Evolutionary conservation across 2,329 filamentous ascomycete genomes (phyloP), one percentile per base, ranked within the genome.

Genomic region (Talaromyces sp.): DNA sequence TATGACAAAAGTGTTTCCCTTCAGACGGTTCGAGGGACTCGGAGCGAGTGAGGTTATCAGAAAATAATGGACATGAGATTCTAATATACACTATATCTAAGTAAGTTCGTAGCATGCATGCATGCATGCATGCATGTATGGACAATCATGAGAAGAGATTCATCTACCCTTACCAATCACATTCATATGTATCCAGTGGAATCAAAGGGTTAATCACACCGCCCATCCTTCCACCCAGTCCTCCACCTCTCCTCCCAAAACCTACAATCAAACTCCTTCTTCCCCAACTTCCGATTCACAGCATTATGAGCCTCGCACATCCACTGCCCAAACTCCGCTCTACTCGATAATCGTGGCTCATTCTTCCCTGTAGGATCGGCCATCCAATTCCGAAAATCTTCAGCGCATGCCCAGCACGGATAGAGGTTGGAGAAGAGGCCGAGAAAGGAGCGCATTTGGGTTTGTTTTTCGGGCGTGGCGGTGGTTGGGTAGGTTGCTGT

Each of bases 201-300:
- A 47, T 5, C 11, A 47, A 4, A 17, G 0, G 19, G 13, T 61
- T 25, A 66, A 62, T 86, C 87, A 76, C 88, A 90, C 65, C 87
- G 80, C 22, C 88, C 88, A 81, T 90, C 88, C 75, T 83, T 86
- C 81, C 89, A 97, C 0, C 95, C 95, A 1, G 91, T 95, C 79
- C 91, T 85, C 95, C 95, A 99, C 76, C 95, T 86, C 83, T 98
- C 91, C 77, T 97, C 89, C 94, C 95, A 98, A 72, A 83, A 86
- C 64, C 82, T 83, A 80, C 95, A 99, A 83, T 99, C 93, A 80
- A 99, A 99, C 71, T 85, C 85, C 67, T 86, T 84, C 85, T 99
- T 99, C 59, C 95, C 95, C 71, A 99, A 78, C 82, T 97, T 98
- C 67, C 77, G 75, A 77, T 82, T 83, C 49, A 83, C 80, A 66